A percentile compares a stretch with the other conserved stretches of the same genome.
These are phyloP conservation scores for Scenedesmus sp. DNA, from an alignment of 163 green algal species.

Conservation along the genomic window DNA sequence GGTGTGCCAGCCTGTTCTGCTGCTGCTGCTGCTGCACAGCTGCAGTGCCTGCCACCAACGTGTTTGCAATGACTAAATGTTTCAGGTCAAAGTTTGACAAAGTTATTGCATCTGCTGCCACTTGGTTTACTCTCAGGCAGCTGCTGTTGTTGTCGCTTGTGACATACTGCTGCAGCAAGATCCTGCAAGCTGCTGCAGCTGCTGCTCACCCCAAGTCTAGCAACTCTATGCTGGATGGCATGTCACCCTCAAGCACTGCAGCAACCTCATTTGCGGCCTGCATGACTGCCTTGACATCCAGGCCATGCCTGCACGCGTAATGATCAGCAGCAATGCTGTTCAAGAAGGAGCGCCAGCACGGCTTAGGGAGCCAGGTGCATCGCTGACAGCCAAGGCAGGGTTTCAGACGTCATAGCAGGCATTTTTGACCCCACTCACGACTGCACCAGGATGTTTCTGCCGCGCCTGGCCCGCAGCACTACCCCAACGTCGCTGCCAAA, in stretches of 20 bases:
- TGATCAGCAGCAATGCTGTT: neutral
- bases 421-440: conserved; percentile 13
- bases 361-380: neutral
- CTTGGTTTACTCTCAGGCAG: neutral
- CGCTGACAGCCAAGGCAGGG: neutral
- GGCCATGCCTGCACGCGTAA: conserved; percentile 30
- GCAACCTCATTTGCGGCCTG: conserved; percentile 46
- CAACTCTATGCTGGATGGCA: conserved; percentile 42
- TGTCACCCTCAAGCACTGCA: conserved; percentile 49
- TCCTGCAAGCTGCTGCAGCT: neutral
- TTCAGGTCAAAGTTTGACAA: no score
- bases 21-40: no score
- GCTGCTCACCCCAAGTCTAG: conserved; percentile 43
- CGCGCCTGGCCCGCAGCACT: conserved; percentile 36
- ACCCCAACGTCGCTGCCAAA: conserved; percentile 53
- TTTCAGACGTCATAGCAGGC: no score
- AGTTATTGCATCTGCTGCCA: neutral
- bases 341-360: neutral
- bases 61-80: no score
- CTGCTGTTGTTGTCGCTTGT: neutral
- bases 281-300: conserved; percentile 37
- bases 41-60: no score
- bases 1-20: no score
- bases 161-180: neutral
- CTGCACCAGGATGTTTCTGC: conserved; percentile 53